Evolutionary conservation across 2,329 filamentous ascomycete genomes (phyloP), one percentile per base, ranked within the genome.

Genomic region (Emydomyces testavorans): DNA sequence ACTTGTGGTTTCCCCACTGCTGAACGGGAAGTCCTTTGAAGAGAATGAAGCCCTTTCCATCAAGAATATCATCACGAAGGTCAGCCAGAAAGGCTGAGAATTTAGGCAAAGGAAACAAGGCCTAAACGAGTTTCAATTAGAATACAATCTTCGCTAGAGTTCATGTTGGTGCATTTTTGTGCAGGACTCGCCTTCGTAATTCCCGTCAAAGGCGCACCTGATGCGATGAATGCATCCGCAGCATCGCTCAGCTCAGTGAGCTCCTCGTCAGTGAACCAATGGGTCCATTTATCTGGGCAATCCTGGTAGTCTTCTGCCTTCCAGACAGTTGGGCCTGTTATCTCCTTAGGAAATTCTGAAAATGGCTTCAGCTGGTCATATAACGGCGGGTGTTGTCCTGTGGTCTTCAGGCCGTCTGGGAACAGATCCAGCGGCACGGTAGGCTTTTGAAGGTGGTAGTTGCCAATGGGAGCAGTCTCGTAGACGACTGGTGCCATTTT

Each of bases 31-130:
- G 82, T 44, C 83, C 80, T 63, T 92, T 93, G 72, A 93, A 92
- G 11, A 94, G 75, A 53, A 92, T 83, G 68, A 94, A 94, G 13
- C 88, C 88, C 60, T 92, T 92, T 54, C 85, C 87, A 61, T 93
- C 78, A 48, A 93, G 66, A n/a, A 85, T 69, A 52, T 85, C 82
- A 15, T 75, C 70, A 42, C 78, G 74, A 51, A 85, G 71, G 2
- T 72, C 64, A 4, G 63, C 65, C 15, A 85, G 67, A 48, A 77
- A 73, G 1, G 60, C 54, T 6, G 71, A 66, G 32, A 85, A 72
- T 11, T 65, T 71, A 1, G 79, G 77, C 1, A 85, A 72, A 2
- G 65, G 68, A 63, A 85, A 85, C 60, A 78, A 79, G 28, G 65
- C 66, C 69, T 74, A 49, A n/a, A 31, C 11, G 10, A 31, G 11